phyloP scores from a whole-genome alignment of 768 basidiomycete species.

The Paxillus involutus region DNA sequence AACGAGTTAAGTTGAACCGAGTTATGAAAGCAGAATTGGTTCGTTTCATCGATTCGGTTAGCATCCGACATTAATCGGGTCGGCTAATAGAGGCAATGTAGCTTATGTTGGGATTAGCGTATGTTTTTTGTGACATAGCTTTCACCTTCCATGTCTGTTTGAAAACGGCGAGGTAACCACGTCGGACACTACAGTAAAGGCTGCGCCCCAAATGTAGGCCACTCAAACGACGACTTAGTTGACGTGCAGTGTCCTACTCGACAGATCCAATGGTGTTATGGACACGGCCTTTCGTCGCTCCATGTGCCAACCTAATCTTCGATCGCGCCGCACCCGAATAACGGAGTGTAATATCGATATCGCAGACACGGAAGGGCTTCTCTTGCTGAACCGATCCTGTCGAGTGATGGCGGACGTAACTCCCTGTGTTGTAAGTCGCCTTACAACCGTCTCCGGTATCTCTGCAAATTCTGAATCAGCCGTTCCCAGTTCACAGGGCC shows the following conservation, averaged over 20 bases:
- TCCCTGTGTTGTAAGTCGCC: background rate
- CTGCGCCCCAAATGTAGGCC: background rate
- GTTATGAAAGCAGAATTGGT: background rate
- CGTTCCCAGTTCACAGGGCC: background rate
- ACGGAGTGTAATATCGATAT: constrained; percentile 2
- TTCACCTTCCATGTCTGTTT: background rate
- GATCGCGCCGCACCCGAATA: constrained; percentile 7
- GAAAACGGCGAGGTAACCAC: background rate
- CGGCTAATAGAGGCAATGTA: background rate
- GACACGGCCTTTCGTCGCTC: background rate
- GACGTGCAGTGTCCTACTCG: background rate
- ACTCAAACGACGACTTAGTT: background rate
- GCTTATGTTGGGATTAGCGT: background rate
- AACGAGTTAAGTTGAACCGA: background rate
- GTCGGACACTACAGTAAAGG: no score
- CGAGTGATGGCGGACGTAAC: constrained; percentile 1
- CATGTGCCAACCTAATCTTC: constrained; percentile 2
- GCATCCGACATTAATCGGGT: background rate
- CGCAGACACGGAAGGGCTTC: background rate
- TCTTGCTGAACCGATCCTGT: background rate
- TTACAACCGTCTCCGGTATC: background rate
- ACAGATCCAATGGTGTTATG: background rate
- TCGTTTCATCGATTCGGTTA: background rate
- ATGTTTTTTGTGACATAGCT: background rate
- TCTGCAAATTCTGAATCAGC: background rate